A percentile compares a stretch with the other conserved stretches of the same genome.
Conservation (phyloP, 768 basidiomycete genomes). For the Podaxis carcinomalis region DNA sequence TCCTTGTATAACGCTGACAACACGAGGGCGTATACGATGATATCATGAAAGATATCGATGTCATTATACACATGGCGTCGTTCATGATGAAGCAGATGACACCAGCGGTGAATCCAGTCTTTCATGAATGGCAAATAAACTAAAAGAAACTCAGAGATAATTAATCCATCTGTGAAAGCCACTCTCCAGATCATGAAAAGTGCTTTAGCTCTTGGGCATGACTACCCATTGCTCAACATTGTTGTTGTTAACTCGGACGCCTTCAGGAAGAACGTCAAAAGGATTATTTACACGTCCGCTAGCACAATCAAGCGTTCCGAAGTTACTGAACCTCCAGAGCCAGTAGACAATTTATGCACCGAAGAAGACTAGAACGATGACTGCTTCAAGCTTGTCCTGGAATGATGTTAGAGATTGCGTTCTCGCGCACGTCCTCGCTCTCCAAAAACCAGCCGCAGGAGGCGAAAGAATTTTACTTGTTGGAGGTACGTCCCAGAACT, state of each 20-base stretch:
- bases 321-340: not conserved
- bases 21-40: conserved; percentile 11
- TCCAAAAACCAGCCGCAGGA: conserved; percentile 8
- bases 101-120: not conserved
- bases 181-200: conserved; percentile 8
- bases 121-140: not conserved
- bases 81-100: conserved; percentile 4
- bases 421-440: conserved; percentile 5
- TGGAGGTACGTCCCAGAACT: not conserved
- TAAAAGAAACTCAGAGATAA: not conserved
- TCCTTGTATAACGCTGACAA: not conserved
- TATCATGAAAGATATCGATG: conserved; percentile 10
- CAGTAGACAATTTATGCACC: not conserved
- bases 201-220: not conserved
- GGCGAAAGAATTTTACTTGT: conserved; percentile 7
- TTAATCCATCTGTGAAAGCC: conserved; percentile 7
- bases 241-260: not conserved
- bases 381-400: not conserved
- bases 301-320: not conserved
- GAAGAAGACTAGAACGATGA: conserved; percentile 9
- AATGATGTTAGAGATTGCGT: conserved; percentile 9
- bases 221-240: not conserved
- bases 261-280: conserved; percentile 1
- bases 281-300: conserved; percentile 9
- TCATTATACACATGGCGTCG: conserved; percentile 10